phyloP scores from a whole-genome alignment of 2,329 filamentous ascomycete species.

The Endocalyx cinctus region DNA sequence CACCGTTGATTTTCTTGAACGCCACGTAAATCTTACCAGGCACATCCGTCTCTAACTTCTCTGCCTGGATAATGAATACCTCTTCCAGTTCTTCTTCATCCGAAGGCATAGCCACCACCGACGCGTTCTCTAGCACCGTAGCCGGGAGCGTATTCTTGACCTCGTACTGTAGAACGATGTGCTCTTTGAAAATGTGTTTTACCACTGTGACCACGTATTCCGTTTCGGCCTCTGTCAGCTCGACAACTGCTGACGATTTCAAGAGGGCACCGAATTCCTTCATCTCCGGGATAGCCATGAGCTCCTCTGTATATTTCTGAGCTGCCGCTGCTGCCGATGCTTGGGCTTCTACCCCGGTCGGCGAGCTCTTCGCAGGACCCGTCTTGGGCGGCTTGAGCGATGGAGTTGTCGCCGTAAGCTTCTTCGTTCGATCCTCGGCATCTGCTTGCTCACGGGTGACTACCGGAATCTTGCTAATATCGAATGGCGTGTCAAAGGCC shows the following conservation, averaged over 20 bases:
- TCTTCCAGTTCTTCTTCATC: slow-evolving; percentile 84
- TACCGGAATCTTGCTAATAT: slow-evolving; percentile 83
- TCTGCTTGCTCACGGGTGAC: slow-evolving; percentile 95
- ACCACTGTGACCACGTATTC: slow-evolving; percentile 92
- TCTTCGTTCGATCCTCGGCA: slow-evolving; percentile 94
- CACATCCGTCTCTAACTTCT: slow-evolving; percentile 76
- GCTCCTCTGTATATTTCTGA: slow-evolving; percentile 83
- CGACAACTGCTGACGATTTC: slow-evolving; percentile 81
- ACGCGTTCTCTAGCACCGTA: slow-evolving; percentile 85
- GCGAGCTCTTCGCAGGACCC: slow-evolving; percentile 66
- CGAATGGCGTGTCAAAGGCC: slow-evolving; percentile 81
- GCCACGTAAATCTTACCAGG: slow-evolving; percentile 93
- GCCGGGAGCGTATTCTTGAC: slow-evolving; percentile 95
- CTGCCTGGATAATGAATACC: slow-evolving; percentile 87
- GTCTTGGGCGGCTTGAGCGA: slow-evolving; percentile 90
- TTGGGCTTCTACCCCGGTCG: slow-evolving; percentile 66
- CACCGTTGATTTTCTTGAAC: slow-evolving; percentile 78
- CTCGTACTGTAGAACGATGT: slow-evolving; percentile 92
- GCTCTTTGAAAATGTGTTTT: slow-evolving; percentile 98
- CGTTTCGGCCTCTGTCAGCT: slow-evolving; percentile 94
- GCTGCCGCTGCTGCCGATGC: slow-evolving; percentile 74
- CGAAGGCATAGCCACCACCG: slow-evolving; percentile 71
- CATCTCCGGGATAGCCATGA: slow-evolving; percentile 86
- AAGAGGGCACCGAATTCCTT: slow-evolving; percentile 83
- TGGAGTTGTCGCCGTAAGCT: slow-evolving; percentile 86